Conservation (phyloP, 495 filamentous ascomycete species). For the Rhypophila decipiens region DNA sequence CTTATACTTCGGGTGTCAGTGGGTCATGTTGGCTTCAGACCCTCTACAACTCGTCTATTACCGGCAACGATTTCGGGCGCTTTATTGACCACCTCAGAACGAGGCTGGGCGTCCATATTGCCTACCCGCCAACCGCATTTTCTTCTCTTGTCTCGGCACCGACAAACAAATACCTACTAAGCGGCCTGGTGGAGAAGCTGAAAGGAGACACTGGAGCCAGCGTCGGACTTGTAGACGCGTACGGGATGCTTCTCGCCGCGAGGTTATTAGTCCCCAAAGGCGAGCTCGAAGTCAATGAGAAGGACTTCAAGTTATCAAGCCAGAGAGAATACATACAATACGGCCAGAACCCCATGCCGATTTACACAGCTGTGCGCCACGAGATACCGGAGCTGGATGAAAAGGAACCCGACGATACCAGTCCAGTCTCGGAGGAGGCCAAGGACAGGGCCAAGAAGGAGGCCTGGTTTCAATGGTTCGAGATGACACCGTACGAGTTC, state of each 20-base stretch:
- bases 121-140: slow-evolving; percentile 80
- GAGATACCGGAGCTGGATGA: slow-evolving; percentile 71
- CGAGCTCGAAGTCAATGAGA: slow-evolving; percentile 65
- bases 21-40: slow-evolving; percentile 94
- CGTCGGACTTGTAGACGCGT: slow-evolving; percentile 87
- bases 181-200: slow-evolving; percentile 82
- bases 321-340: slow-evolving; percentile 65
- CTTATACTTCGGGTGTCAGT: slow-evolving; percentile 90
- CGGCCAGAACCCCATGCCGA: slow-evolving; percentile 80
- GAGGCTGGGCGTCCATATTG: slow-evolving; percentile 78
- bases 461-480: slow-evolving; percentile 98
- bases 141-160: slow-evolving; percentile 70
- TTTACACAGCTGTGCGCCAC: slow-evolving; percentile 91
- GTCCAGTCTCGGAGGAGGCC: slow-evolving; percentile 34
- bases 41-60: slow-evolving; percentile 82
- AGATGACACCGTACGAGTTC: slow-evolving; percentile 91
- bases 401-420: slow-evolving; percentile 37
- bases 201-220: slow-evolving; percentile 73
- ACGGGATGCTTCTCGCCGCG: slow-evolving; percentile 78
- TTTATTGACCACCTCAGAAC: slow-evolving; percentile 80
- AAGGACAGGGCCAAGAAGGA: slow-evolving; percentile 64
- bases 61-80: slow-evolving; percentile 51
- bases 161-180: slow-evolving; percentile 86
- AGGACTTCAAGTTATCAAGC: slow-evolving; percentile 82
- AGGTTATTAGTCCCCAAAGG: slow-evolving; percentile 79